Conservation (phyloP, 116 monocot genomes). For the Posidonia oceanica region DNA sequence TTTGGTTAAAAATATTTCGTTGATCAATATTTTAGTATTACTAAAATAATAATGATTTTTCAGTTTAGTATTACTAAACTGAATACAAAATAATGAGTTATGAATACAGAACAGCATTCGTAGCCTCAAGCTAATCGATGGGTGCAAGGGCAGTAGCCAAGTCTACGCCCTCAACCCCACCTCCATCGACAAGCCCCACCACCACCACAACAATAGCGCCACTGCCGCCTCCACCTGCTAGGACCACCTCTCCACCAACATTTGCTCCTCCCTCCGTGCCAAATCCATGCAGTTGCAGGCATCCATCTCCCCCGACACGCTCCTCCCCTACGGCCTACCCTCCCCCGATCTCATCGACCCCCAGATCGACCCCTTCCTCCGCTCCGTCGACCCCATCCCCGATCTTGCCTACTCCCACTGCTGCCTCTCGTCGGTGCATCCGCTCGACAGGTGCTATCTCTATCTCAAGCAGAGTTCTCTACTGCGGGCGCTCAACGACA, state of each 20-base stretch:
- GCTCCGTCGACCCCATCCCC: constrained; percentile 50
- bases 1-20: too few relatives aligned
- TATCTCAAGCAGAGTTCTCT: constrained; percentile 66
- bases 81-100: too few relatives aligned
- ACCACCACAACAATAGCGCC: not conserved
- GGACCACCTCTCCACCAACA: not conserved
- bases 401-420: constrained; percentile 52
- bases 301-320: constrained; percentile 25
- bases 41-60: too few relatives aligned
- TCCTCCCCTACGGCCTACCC: constrained; percentile 79
- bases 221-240: not conserved
- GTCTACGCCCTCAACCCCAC: constrained; percentile 42
- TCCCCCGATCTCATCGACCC: constrained; percentile 67
- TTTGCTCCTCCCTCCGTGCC: constrained; percentile 29
- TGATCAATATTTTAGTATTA: too few relatives aligned
- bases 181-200: constrained; percentile 11
- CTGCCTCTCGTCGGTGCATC: constrained; percentile 10
- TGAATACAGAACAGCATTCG: constrained; percentile 84
- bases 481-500: constrained; percentile 34
- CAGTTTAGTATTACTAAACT: too few relatives aligned
- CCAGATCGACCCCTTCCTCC: constrained; percentile 70
- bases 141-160: constrained; percentile 59
- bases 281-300: constrained; percentile 10
- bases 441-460: constrained; percentile 28
- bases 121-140: constrained; percentile 77